Conservation (phyloP, 2,329 filamentous ascomycete genomes). For the Fusarium nematophilum region DNA sequence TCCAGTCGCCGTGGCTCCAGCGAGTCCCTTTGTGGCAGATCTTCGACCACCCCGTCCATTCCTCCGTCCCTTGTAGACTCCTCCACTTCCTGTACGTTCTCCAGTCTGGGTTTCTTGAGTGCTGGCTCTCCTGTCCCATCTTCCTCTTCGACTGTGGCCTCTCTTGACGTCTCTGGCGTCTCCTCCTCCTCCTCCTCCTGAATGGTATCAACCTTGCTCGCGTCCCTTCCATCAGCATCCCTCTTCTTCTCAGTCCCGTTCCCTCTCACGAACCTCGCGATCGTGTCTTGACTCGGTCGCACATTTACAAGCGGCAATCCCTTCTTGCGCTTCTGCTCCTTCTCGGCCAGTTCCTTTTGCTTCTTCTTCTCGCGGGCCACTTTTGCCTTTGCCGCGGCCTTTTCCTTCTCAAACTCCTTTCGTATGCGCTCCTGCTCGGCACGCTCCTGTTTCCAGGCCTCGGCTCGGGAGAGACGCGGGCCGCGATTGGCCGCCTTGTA, state of each 20-base stretch:
- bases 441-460: constrained; percentile 54
- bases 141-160: not conserved
- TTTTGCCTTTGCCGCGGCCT: constrained; percentile 60
- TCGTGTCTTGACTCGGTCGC: constrained; percentile 67
- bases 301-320: constrained; percentile 66
- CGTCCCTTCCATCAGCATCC: constrained; percentile 35
- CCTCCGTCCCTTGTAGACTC: constrained; percentile 12
- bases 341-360: constrained; percentile 62
- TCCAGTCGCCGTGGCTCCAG: constrained; percentile 1
- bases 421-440: constrained; percentile 67
- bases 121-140: not conserved
- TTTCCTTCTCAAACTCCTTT: constrained; percentile 63
- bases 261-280: constrained; percentile 62
- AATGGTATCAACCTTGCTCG: constrained; percentile 12
- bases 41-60: not conserved
- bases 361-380: constrained; percentile 66
- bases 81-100: constrained; percentile 22
- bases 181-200: constrained; percentile 2
- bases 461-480: constrained; percentile 53
- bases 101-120: constrained; percentile 17
- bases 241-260: constrained; percentile 49
- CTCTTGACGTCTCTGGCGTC: not conserved
- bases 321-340: constrained; percentile 61
- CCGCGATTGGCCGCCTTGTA: constrained; percentile 50
- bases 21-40: not conserved